These are phyloP conservation scores for Neurospora cerealis DNA, from an alignment of 495 filamentous ascomycete species.

Conservation along the genomic window DNA sequence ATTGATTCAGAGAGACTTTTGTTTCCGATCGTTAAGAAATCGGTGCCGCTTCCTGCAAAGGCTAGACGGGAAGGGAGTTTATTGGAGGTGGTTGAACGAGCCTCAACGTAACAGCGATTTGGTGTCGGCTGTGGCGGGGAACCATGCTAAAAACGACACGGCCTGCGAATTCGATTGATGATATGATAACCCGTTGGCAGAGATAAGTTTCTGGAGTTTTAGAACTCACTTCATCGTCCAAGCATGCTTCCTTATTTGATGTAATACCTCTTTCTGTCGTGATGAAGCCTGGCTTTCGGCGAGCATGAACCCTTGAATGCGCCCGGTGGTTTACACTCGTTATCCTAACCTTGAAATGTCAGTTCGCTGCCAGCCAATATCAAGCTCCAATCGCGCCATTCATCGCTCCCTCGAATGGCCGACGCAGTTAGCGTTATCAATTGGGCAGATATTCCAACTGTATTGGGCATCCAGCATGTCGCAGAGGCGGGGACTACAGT, in stretches of 20 bases:
- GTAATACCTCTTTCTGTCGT: background rate
- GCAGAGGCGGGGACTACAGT: background rate
- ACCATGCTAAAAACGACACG: background rate
- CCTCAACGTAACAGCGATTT: conserved; percentile 5
- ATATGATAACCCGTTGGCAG: background rate
- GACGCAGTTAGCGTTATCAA: background rate
- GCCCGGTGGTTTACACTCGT: background rate
- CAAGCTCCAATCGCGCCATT: background rate
- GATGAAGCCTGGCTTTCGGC: background rate
- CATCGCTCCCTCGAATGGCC: background rate
- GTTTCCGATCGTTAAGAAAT: conserved; percentile 3
- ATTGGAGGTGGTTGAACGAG: conserved; percentile 1
- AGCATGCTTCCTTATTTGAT: background rate
- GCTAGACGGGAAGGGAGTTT: background rate
- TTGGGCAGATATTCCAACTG: background rate
- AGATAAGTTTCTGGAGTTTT: background rate
- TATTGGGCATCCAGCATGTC: background rate
- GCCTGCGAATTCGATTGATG: background rate
- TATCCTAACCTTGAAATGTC: background rate
- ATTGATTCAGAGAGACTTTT: background rate
- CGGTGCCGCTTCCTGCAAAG: background rate
- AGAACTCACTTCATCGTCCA: background rate
- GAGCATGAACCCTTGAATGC: background rate
- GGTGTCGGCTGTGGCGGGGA: conserved; percentile 1
- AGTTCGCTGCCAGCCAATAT: background rate